These are phyloP conservation scores for Neobulgaria alba DNA, from an alignment of 2,329 filamentous ascomycete species.

Conservation along the genomic window DNA sequence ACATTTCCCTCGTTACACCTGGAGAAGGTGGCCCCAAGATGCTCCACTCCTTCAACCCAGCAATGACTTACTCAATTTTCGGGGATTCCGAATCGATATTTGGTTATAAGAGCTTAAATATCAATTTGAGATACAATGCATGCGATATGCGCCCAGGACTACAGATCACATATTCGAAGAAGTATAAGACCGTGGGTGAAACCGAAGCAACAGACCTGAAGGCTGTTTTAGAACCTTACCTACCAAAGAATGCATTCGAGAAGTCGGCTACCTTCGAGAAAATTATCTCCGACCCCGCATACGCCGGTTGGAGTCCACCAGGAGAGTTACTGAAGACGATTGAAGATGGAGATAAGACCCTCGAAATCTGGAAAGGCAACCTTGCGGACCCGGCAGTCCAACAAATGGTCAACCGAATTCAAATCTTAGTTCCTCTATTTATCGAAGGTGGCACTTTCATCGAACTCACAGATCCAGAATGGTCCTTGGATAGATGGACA, in stretches of 20 bases:
- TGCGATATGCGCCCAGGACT: constrained; percentile 73
- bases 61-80: constrained; percentile 87
- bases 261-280: constrained; percentile 53
- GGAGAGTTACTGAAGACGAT: constrained; percentile 63
- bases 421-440: constrained; percentile 76
- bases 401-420: constrained; percentile 68
- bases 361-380: constrained; percentile 77
- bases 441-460: constrained; percentile 89
- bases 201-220: constrained; percentile 61
- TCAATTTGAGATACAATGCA: constrained; percentile 60
- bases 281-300: constrained; percentile 38
- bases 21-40: constrained; percentile 43
- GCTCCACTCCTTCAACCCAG: constrained; percentile 66
- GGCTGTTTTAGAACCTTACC: constrained; percentile 43
- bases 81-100: constrained; percentile 89
- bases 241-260: constrained; percentile 65
- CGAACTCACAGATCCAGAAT: constrained; percentile 59
- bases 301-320: constrained; percentile 56
- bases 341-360: constrained; percentile 51
- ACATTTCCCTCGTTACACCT: constrained; percentile 49
- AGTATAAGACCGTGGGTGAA: constrained; percentile 60
- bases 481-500: constrained; percentile 74
- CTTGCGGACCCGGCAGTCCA: constrained; percentile 62
- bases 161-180: constrained; percentile 60
- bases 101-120: constrained; percentile 74